Percentiles rank a stretch among this genome's conserved stretches.
These are phyloP conservation scores for Cladophialophora exuberans DNA, from an alignment of 2,329 filamentous ascomycete species.

Conservation along the genomic window DNA sequence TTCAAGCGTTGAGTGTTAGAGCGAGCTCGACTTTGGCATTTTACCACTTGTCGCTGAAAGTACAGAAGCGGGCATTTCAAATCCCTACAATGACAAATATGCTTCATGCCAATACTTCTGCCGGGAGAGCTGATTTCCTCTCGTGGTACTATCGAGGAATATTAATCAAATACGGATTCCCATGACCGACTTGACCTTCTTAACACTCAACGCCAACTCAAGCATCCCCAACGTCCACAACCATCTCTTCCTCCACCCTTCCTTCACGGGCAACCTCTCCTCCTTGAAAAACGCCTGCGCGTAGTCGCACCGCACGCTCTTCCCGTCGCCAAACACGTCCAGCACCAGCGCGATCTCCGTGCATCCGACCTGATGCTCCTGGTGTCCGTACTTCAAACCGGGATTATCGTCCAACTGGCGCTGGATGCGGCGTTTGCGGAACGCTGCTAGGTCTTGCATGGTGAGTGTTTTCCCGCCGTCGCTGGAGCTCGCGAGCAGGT, in stretches of 20 bases:
- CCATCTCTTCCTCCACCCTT: slow-evolving; percentile 9
- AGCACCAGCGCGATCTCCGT: slow-evolving; percentile 4
- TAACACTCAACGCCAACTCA: neutral
- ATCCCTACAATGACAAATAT: too few relatives aligned
- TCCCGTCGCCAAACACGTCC: slow-evolving; percentile 4
- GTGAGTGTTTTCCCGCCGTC: slow-evolving; percentile 6
- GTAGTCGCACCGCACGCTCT: slow-evolving; percentile 4
- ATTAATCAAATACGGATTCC: neutral
- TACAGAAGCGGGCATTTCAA: too few relatives aligned
- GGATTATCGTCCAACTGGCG: slow-evolving; percentile 1
- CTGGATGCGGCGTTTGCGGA: slow-evolving; percentile 2
- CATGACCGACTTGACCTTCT: neutral
- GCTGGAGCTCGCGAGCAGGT: neutral
- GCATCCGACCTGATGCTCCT: slow-evolving; percentile 4
- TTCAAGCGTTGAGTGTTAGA: too few relatives aligned
- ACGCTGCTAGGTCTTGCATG: slow-evolving; percentile 6
- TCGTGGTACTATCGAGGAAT: neutral
- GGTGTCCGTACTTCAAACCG: slow-evolving; percentile 5
- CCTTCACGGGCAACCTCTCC: slow-evolving; percentile 10
- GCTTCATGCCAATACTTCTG: neutral
- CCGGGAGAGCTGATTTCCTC: neutral
- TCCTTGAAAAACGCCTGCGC: slow-evolving; percentile 6
- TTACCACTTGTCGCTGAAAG: too few relatives aligned
- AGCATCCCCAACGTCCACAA: neutral
- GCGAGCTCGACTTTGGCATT: too few relatives aligned